Percentiles rank a stretch among this genome's conserved stretches.
These are phyloP conservation scores for Nicotiana paniculata DNA, from an alignment of 257 asterid species.

Conservation along the genomic window DNA sequence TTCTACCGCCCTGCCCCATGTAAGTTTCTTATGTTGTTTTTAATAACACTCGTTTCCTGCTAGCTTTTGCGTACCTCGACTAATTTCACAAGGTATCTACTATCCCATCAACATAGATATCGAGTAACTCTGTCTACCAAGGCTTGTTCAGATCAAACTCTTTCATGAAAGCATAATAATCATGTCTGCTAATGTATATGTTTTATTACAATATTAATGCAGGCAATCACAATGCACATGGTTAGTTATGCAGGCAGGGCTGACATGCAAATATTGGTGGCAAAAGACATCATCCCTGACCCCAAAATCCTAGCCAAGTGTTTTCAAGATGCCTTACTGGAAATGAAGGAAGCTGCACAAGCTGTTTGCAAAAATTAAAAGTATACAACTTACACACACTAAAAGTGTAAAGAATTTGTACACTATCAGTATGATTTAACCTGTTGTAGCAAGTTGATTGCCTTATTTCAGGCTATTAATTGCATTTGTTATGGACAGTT, in stretches of 20 bases:
- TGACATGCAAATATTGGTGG: slow-evolving; percentile 71
- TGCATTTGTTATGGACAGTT: background rate
- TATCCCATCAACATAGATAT: no score
- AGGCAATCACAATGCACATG: slow-evolving; percentile 81
- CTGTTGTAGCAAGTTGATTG: background rate
- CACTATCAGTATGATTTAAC: background rate
- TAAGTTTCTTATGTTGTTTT: slow-evolving; percentile 9
- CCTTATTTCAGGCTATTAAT: background rate
- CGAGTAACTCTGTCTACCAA: no score
- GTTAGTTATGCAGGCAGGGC: slow-evolving; percentile 70
- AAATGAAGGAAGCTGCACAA: slow-evolving; percentile 52
- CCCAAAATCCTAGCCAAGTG: slow-evolving; percentile 61
- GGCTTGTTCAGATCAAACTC: no score
- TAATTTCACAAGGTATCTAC: no score
- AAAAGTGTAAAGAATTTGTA: background rate
- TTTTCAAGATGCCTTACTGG: slow-evolving; percentile 52
- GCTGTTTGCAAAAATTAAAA: background rate
- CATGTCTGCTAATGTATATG: background rate
- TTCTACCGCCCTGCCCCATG: slow-evolving; percentile 65
- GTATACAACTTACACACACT: background rate
- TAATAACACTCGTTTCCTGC: no score
- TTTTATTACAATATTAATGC: background rate
- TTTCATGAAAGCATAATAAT: no score
- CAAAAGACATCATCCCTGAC: slow-evolving; percentile 63
- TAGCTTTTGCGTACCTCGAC: no score